Evolutionary conservation across 495 filamentous ascomycete genomes (phyloP), one percentile per base, ranked within the genome.

Genomic region (Neurospora sp.): DNA sequence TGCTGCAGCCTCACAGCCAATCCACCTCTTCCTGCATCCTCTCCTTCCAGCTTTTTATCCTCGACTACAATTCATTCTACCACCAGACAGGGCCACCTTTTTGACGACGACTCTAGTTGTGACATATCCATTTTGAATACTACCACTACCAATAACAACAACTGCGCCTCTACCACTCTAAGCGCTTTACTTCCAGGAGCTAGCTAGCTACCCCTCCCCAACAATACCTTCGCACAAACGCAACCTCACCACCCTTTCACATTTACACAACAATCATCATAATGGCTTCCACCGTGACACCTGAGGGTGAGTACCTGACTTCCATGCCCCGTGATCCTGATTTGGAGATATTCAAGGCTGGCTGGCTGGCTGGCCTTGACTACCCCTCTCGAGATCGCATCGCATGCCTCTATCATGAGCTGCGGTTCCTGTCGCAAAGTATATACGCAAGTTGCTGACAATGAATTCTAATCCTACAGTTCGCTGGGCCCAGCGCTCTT

Each of bases 401-500:
- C 54, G 24, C 54, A 66, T 66, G 15, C 4, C 28, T 19, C 28
- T 34, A 31, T 2, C 15, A 66, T 17, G 28, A 66, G 31, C 2
- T 66, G 54, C 15, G 15, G 21, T 62, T 62, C 54, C 54, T 62
- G 54, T 66, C 54, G 54, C 54, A 34, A 19, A 34, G 54, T 36
- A 66, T 34, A 34, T 36, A 66, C 28, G 13, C 54, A 28, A 17
- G 11, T 48, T 36, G 36, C 72, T 70, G 24, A 66, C 54, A 66
- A 34, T 34, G 54, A 15, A 34, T 34, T 31, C 54, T 28, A 19
- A 34, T 66, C 31, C 70, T 36, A 6, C 78, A 99, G 96, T 98
- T 77, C 91, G 92, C 84, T 99, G 96, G 96, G 95, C 96, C 39
- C 96, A 99, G 86, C 95, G 96, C 86, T 98, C 96, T 62, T 94